Conservation (phyloP, 305 asterid species). For the Solanum hybrid region DNA sequence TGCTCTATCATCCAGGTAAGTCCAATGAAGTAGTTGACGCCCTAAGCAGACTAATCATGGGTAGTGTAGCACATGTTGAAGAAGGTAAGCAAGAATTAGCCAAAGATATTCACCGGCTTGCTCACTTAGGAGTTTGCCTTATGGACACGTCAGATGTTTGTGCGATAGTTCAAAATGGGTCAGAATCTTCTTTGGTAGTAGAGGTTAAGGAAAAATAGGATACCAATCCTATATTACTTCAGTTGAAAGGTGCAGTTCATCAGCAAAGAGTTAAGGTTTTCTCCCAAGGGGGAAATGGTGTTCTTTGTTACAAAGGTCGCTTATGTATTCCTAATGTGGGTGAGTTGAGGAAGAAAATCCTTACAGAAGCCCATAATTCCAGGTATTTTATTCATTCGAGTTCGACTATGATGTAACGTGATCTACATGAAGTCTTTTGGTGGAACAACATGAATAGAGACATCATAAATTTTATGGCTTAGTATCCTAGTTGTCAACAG, state of each 20-base stretch:
- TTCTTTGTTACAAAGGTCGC: no score
- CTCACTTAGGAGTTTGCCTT: neutral
- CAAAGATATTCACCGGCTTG: neutral
- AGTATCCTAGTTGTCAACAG: neutral
- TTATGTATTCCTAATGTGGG: no score
- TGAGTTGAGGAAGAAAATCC: no score
- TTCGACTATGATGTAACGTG: neutral
- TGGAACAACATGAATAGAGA: neutral
- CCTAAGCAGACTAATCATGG: neutral
- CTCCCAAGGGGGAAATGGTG: no score
- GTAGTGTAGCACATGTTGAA: neutral
- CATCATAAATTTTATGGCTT: neutral
- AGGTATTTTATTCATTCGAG: no score
- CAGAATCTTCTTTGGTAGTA: neutral
- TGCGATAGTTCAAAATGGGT: neutral
- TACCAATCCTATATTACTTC: neutral
- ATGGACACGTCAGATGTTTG: neutral
- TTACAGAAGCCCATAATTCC: no score
- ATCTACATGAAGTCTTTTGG: neutral
- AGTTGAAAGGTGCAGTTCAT: neutral
- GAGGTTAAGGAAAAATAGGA: neutral
- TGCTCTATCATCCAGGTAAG: neutral
- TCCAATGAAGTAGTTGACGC: neutral
- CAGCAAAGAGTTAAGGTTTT: no score
- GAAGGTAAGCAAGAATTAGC: neutral